A percentile compares a stretch with the other conserved stretches of the same genome.
These are phyloP conservation scores for Styphnolobium japonicum DNA, from an alignment of 306 rosid genomes.

Conservation along the genomic window DNA sequence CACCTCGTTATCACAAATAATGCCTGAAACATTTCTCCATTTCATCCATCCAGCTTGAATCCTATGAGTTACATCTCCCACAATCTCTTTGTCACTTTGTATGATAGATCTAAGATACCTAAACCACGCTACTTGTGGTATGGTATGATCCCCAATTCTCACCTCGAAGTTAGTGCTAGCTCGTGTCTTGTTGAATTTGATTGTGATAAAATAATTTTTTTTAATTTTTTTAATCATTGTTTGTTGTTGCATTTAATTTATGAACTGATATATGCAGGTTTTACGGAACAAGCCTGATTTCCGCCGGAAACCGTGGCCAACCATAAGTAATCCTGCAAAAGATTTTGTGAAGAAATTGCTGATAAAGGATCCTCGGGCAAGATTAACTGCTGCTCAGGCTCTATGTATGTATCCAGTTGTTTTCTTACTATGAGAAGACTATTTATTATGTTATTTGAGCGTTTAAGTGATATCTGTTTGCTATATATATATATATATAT, in stretches of 20 bases:
- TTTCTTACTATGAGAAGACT: neutral
- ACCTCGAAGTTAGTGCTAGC: no score
- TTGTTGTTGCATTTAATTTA: neutral
- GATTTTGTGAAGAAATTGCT: conserved; percentile 81
- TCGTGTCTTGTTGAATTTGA: no score
- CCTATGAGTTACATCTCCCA: no score
- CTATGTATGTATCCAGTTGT: conserved; percentile 51
- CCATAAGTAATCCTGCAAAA: conserved; percentile 61
- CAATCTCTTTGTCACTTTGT: no score
- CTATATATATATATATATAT: neutral
- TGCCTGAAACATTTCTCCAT: no score
- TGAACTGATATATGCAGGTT: conserved; percentile 42
- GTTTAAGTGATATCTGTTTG: neutral
- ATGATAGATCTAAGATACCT: no score
- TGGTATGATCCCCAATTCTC: no score
- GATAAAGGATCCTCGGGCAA: conserved; percentile 77
- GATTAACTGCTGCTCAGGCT: conserved; percentile 92
- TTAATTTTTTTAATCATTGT: neutral
- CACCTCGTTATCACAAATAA: no score
- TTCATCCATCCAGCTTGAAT: no score
- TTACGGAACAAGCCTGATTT: conserved; percentile 81
- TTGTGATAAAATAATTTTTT: neutral
- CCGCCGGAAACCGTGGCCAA: conserved; percentile 81
- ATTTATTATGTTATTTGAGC: neutral
- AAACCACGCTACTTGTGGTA: no score